Percentiles rank a stretch among this genome's conserved stretches.
Evolutionary conservation across 768 basidiomycete genomes (phyloP).

Genomic region (Russula griseocarnosa): DNA sequence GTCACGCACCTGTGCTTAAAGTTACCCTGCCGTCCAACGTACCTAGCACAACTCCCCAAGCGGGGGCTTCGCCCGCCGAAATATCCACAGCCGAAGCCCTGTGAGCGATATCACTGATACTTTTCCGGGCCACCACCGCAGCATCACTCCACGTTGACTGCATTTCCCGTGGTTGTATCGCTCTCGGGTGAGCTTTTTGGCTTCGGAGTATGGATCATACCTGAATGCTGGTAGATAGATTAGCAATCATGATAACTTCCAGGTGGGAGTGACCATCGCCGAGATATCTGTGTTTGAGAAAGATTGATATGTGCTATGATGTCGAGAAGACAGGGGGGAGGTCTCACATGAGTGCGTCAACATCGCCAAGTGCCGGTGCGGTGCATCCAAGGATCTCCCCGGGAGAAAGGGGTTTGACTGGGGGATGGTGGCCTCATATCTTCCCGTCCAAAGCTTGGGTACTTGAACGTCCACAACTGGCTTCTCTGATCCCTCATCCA

Average conservation of each 20-base stretch:
- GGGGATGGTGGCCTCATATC: conserved; percentile 74
- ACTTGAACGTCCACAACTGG: conserved; percentile 14
- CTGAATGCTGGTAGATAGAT: conserved; percentile 95
- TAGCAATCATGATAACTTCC: conserved; percentile 99
- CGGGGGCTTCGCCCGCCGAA: conserved; percentile 30
- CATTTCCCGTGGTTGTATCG: conserved; percentile 89
- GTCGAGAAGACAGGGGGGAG: not conserved
- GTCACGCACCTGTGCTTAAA: conserved; percentile 70
- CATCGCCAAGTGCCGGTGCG: conserved; percentile 71
- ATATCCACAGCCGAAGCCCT: conserved; percentile 22
- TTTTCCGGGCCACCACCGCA: conserved; percentile 66
- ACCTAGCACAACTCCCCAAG: conserved; percentile 92
- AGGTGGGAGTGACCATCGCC: conserved; percentile 98
- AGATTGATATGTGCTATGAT: conserved; percentile 20
- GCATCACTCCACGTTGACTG: conserved; percentile 66
- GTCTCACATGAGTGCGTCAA: conserved; percentile 88
- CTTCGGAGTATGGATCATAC: conserved; percentile 97
- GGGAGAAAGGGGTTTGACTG: conserved; percentile 90
- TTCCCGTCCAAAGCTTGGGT: conserved; percentile 49
- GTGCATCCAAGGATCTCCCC: conserved; percentile 99
- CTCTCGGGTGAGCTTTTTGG: conserved; percentile 94
- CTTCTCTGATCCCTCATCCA: conserved; percentile 12
- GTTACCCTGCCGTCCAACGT: conserved; percentile 94
- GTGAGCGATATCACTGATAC: conserved; percentile 39
- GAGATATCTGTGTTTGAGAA: conserved; percentile 67